These are phyloP conservation scores for Leishmania turanica DNA, from an alignment of 208 protist genomes.

Conservation along the genomic window DNA sequence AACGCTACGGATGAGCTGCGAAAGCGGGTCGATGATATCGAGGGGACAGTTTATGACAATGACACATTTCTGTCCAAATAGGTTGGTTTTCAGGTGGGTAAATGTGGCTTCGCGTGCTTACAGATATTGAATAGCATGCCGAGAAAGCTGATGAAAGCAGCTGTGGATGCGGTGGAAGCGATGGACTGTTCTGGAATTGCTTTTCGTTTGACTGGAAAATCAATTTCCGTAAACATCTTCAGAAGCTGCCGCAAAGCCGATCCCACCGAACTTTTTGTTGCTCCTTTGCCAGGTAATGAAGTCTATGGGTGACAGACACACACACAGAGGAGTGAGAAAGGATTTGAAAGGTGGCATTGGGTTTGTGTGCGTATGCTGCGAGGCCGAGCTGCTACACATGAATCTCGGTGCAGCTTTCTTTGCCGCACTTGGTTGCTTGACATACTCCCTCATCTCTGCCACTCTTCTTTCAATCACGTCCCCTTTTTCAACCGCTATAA, in stretches of 20 bases:
- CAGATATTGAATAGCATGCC: not conserved
- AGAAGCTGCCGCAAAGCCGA: not conserved
- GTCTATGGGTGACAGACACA: not conserved
- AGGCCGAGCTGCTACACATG: not conserved
- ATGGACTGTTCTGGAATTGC: not conserved
- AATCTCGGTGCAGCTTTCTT: not conserved
- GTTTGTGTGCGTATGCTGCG: not conserved
- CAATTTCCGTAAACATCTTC: not conserved
- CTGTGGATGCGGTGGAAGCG: not conserved
- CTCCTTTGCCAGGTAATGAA: not conserved
- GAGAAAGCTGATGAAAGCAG: not conserved
- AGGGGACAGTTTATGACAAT: not conserved
- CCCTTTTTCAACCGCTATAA: not conserved
- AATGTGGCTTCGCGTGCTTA: too few species aligned
- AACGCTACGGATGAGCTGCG: not conserved
- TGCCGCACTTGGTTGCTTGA: not conserved
- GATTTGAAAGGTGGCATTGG: not conserved
- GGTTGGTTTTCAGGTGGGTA: not conserved
- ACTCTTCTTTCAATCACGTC: not conserved
- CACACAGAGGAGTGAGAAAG: conserved; percentile 1
- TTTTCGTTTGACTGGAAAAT: not conserved
- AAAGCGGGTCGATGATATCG: too few species aligned
- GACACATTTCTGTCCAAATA: not conserved
- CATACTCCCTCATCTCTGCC: not conserved
- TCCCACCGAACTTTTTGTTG: not conserved